Evolutionary conservation across 352 stramenopile genomes (phyloP), one percentile per base, ranked within the genome.

Genomic region (Phytophthora cajani): DNA sequence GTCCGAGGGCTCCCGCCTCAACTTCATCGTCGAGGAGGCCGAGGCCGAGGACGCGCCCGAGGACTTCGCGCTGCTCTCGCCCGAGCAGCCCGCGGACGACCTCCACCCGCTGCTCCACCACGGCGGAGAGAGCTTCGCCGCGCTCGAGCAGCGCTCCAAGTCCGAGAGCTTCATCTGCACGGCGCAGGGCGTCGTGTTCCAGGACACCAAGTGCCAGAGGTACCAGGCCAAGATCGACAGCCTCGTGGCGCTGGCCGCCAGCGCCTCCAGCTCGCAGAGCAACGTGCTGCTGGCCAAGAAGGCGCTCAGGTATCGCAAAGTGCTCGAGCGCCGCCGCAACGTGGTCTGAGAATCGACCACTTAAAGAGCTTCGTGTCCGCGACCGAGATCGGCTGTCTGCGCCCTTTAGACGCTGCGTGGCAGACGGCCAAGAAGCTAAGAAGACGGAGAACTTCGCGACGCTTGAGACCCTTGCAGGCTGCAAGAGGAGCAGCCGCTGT

Each of bases 131-230:
- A 54, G 27, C n/a, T n/a, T 69, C 14, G 53, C 36, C 1, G 59
- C 62, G 0, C 36, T 74, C 32, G 64, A 60, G 23, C 64, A 71
- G 11, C 64, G 61, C 9, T 71, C 72, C n/a, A 79, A 76, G 64
- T 79, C 72, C 38, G 72, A 79, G 63, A 77, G 64, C 23, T 74
- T 74, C 33, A 79, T 79, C 53, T 74, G 72, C 60, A 79, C 72
- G 12, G 64, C 63, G 0, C 69, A 79, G 21, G 72, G 72, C 59
- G 40, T 79, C 46, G 55, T 79, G 27, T 70, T 79, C 33, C 60
- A 77, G 19, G 64, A 77, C 52, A 68, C 59, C 36, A 68, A 62
- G 36, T 57, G 59, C 25, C 62, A 75, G 60, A 30, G 62, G 25
- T 72, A 67, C 54, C 38, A 64, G 56, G 56, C 25, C 42, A 65